These are phyloP conservation scores for Blastobotrys apis DNA, from an alignment of 1,139 yeast genomes.

Conservation along the genomic window DNA sequence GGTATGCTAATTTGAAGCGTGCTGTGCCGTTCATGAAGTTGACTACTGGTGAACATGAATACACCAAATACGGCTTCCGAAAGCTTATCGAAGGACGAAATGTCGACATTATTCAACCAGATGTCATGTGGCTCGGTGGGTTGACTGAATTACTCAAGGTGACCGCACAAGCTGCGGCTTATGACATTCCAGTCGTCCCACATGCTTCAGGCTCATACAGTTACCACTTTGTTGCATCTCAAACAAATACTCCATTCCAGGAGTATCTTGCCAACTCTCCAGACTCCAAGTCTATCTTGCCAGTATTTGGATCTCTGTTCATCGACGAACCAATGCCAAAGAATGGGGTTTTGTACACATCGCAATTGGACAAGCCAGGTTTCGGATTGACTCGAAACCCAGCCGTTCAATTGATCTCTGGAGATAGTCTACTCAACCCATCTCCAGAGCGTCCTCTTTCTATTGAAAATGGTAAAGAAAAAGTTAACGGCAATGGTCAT, in stretches of 20 bases:
- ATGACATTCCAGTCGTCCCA: slow-evolving; percentile 50
- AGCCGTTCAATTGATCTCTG: slow-evolving; percentile 40
- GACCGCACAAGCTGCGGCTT: slow-evolving; percentile 48
- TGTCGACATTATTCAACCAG: slow-evolving; percentile 47
- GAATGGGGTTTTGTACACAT: slow-evolving; percentile 41
- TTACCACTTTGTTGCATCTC: slow-evolving; percentile 47
- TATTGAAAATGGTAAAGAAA: slow-evolving; percentile 5
- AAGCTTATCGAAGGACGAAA: slow-evolving; percentile 47
- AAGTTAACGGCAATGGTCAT: slow-evolving; percentile 5
- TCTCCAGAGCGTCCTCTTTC: slow-evolving; percentile 40
- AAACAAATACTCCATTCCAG: slow-evolving; percentile 49
- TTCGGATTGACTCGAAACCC: slow-evolving; percentile 47
- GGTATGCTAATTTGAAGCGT: slow-evolving; percentile 43
- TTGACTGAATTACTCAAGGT: slow-evolving; percentile 45
- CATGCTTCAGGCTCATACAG: slow-evolving; percentile 51
- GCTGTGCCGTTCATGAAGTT: slow-evolving; percentile 46
- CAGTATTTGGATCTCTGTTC: slow-evolving; percentile 47
- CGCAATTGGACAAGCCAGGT: slow-evolving; percentile 45
- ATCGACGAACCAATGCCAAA: slow-evolving; percentile 46
- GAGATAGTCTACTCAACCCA: slow-evolving; percentile 39
- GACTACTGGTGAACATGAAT: slow-evolving; percentile 51
- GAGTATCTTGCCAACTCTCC: slow-evolving; percentile 50
- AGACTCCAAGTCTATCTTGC: slow-evolving; percentile 43
- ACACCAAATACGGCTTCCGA: slow-evolving; percentile 48
- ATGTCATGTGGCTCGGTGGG: slow-evolving; percentile 53